Percentiles rank a stretch among this genome's conserved stretches.
Evolutionary conservation across 345 rosid species (phyloP).

Genomic region (Physaria fendleri): DNA sequence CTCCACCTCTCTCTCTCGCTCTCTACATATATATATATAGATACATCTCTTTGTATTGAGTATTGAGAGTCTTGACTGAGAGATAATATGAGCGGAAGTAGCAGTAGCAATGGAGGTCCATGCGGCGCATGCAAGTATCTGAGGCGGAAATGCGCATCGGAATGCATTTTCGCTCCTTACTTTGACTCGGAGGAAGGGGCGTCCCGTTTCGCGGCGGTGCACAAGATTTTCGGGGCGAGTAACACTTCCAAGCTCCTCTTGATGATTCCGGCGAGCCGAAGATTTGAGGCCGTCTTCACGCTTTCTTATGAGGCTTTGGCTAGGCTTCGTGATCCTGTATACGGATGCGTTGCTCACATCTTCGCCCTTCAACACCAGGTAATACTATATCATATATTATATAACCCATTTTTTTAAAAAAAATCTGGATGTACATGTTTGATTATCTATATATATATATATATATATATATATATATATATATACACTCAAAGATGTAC

Average conservation of each 20-base stretch:
- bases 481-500: too few species aligned
- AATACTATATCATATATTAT: too few species aligned
- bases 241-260: constrained; percentile 72
- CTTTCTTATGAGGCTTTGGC: constrained; percentile 82
- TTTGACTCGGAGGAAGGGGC: constrained; percentile 78
- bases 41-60: neutral
- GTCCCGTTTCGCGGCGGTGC: constrained; percentile 74
- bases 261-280: constrained; percentile 46
- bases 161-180: constrained; percentile 79
- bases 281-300: constrained; percentile 65
- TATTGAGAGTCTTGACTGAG: neutral
- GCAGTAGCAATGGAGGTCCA: constrained; percentile 43
- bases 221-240: constrained; percentile 85
- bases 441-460: neutral
- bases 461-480: too few species aligned
- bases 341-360: constrained; percentile 74
- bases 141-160: constrained; percentile 64
- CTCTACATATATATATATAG: too few species aligned
- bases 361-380: constrained; percentile 85
- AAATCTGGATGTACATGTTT: neutral
- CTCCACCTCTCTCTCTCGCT: neutral
- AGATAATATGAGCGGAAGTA: constrained; percentile 31
- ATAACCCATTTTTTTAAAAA: neutral
- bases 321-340: constrained; percentile 72
- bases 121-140: constrained; percentile 89